Evolutionary conservation across 371 early-diverging fungal genomes (phyloP).

Genomic region (Mucor sp.): DNA sequence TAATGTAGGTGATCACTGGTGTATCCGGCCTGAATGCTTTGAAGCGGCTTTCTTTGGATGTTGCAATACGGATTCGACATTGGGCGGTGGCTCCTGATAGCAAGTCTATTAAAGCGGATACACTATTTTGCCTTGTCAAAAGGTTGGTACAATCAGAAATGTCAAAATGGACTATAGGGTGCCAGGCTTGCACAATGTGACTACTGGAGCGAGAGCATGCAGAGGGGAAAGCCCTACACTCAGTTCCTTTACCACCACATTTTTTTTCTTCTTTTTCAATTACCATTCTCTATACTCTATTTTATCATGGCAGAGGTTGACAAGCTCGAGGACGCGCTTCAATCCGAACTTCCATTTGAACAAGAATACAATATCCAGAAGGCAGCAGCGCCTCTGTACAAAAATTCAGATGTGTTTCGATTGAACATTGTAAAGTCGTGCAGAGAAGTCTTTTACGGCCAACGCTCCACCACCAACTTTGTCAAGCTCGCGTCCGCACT

Average conservation of each 20-base stretch:
- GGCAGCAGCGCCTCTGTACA: not conserved
- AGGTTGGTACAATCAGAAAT: too few species aligned
- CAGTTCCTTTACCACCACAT: not conserved
- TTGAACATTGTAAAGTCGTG: not conserved
- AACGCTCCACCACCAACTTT: slow-evolving; percentile 32
- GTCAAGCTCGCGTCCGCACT: slow-evolving; percentile 28
- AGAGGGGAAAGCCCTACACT: not conserved
- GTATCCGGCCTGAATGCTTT: not conserved
- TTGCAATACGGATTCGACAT: not conserved
- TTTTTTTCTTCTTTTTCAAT: not conserved
- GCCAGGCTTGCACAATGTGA: too few species aligned
- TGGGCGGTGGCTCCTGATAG: too few species aligned
- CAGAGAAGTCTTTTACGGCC: slow-evolving; percentile 10
- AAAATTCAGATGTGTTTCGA: not conserved
- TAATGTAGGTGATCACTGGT: not conserved
- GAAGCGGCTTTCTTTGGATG: too few species aligned
- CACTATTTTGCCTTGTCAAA: too few species aligned
- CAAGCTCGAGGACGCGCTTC: not conserved
- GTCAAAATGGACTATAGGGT: too few species aligned
- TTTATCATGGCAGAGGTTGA: slow-evolving; percentile 2
- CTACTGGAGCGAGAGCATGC: not conserved
- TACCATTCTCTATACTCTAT: not conserved
- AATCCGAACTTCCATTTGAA: not conserved
- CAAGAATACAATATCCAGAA: not conserved
- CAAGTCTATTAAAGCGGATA: too few species aligned